A percentile compares a stretch with the other conserved stretches of the same genome.
Evolutionary conservation across 2,329 filamentous ascomycete species (phyloP).

Genomic region (Fusarium sp.): DNA sequence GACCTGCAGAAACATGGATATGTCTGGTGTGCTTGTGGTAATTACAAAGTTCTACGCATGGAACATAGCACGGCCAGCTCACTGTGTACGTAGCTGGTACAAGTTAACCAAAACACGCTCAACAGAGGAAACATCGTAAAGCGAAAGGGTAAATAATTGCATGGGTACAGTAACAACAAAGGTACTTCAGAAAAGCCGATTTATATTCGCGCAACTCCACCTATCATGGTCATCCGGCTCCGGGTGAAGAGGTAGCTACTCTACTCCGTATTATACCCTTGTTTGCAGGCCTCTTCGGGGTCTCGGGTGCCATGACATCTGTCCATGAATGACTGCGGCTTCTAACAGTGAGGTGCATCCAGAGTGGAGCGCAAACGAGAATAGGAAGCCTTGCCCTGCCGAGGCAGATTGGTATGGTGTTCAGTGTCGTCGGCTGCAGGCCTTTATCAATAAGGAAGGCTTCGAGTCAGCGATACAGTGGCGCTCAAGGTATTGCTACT

Average conservation of each 20-base stretch:
- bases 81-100: not conserved
- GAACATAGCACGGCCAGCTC: not conserved
- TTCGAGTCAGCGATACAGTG: constrained; percentile 16
- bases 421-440: not conserved
- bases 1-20: not conserved
- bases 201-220: constrained; percentile 51
- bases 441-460: not conserved
- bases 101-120: not conserved
- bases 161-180: constrained; percentile 25
- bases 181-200: constrained; percentile 36
- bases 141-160: not conserved
- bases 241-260: constrained; percentile 8
- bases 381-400: constrained; percentile 16
- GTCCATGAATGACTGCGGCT: constrained; percentile 21
- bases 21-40: not conserved
- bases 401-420: not conserved
- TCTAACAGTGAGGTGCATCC: constrained; percentile 1
- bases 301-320: constrained; percentile 8
- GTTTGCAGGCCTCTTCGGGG: constrained; percentile 5
- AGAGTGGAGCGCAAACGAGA: not conserved
- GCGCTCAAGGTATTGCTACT: not conserved
- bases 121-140: constrained; percentile 2
- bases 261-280: not conserved
- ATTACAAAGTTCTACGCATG: not conserved
- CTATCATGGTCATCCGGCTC: constrained; percentile 35